Evolutionary conservation across 169 alveolate genomes (phyloP).

Genomic region (Nephromyces sp.): DNA sequence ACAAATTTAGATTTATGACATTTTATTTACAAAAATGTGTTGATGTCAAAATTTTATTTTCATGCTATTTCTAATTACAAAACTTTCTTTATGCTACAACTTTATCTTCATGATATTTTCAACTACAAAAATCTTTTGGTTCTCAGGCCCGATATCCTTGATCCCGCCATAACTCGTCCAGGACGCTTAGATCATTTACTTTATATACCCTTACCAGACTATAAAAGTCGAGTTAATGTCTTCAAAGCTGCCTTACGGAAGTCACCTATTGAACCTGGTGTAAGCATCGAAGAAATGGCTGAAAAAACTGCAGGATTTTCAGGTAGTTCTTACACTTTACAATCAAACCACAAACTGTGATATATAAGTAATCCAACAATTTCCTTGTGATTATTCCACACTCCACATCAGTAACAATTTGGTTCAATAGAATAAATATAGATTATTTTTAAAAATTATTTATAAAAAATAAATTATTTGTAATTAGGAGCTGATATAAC

Average conservation of each 20-base stretch:
- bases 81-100: too few species aligned
- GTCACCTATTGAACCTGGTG: conserved; percentile 62
- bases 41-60: too few species aligned
- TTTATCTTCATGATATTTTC: too few species aligned
- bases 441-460: conserved; percentile 79
- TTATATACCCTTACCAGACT: conserved; percentile 96
- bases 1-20: too few species aligned
- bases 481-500: conserved; percentile 96
- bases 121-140: too few species aligned
- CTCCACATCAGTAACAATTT: conserved; percentile 74
- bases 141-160: conserved; percentile 91
- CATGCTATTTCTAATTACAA: too few species aligned
- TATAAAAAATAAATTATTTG: conserved; percentile 51
- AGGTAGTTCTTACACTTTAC: conserved; percentile 74
- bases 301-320: conserved; percentile 77
- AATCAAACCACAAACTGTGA: neutral
- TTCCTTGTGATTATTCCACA: neutral
- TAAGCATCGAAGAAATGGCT: conserved; percentile 79
- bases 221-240: conserved; percentile 87
- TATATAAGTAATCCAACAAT: neutral
- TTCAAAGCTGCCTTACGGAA: conserved; percentile 83
- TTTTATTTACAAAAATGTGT: too few species aligned
- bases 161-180: conserved; percentile 95
- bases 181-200: conserved; percentile 95
- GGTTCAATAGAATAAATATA: conserved; percentile 82